Base-by-base conservation (phyloP, 2,329 filamentous ascomycete species). In the Macrophomina tecta region DNA sequence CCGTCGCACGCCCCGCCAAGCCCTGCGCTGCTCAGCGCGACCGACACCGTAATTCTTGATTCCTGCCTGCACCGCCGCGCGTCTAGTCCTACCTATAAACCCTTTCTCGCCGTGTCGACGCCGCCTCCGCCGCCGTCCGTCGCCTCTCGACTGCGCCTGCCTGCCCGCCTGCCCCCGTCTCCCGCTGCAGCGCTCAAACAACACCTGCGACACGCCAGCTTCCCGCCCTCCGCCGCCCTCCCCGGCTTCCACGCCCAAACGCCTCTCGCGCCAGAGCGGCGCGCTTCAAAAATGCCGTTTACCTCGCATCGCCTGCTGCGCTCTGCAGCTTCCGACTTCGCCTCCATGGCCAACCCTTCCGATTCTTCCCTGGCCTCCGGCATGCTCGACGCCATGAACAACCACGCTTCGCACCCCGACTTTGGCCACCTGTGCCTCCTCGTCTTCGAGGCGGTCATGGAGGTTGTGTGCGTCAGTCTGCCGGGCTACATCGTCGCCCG, bases 401-500 rank as follows among this genome's bases (percentile, higher is more conserved):
- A 73, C 68, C 80, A 81, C 69, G 73, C 74, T 49, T 76, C 77
- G 62, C 89, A 92, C 70, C 90, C 90, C 14, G 84, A 90, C 63
- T 83, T 93, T 69, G 83, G 82, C 67, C 86, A 93, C 73, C 85
- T 97, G 36, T 85, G 89, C 46, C 84, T 96, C 32, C 89, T 97
- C 68, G 94, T 98, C 72, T 97, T 97, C 74, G 94, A 97, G 81
- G 95, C 95, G 11, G 94, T 97, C 34, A 84, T 97, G 74, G 93
- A 97, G 77, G 94, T 98, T 30, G 91, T 99, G 60, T 98, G 94
- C 77, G 94, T 99, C 77, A 94, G 91, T 78, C 81, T 97, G 72
- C 95, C 95, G 0, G 95, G 95, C 34, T 99, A 97, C 80, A 90
- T 99, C 70, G 89, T 97, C 64, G 95, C 95, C 12, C 85, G 91